These are phyloP conservation scores for Bromus sterilis DNA, from an alignment of 176 grass and related monocot genomes.

Conservation along the genomic window DNA sequence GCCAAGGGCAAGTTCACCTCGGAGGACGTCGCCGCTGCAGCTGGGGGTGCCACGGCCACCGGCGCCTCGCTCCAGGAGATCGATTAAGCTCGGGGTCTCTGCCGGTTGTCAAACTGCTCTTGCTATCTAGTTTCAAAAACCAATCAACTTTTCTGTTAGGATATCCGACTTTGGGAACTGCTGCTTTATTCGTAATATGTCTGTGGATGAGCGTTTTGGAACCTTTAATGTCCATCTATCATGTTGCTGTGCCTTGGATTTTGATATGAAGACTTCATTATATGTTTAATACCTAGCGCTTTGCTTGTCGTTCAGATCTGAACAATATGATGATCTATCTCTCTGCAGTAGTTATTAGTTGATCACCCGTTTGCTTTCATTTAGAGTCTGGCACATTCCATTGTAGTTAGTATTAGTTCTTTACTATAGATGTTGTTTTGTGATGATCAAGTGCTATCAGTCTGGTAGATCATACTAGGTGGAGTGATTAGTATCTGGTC, in stretches of 20 bases:
- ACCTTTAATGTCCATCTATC: slow-evolving; percentile 22
- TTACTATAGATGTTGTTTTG: too few relatives aligned
- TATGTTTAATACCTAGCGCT: background rate
- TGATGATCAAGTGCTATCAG: background rate
- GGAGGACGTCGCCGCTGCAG: slow-evolving; percentile 69
- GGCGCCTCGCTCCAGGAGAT: slow-evolving; percentile 90
- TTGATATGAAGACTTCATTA: slow-evolving; percentile 26
- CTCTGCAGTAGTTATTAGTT: background rate
- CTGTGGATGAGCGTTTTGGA: slow-evolving; percentile 21
- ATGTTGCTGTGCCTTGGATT: background rate
- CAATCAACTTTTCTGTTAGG: slow-evolving; percentile 5
- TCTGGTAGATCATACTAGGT: background rate
- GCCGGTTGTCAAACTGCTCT: background rate
- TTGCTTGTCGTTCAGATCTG: background rate
- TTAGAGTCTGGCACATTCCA: background rate
- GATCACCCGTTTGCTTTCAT: background rate
- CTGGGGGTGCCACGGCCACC: slow-evolving; percentile 11
- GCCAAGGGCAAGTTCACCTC: slow-evolving; percentile 92
- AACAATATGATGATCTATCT: background rate
- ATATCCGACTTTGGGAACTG: background rate
- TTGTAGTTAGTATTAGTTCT: background rate
- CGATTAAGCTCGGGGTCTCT: slow-evolving; percentile 26
- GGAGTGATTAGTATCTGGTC: background rate
- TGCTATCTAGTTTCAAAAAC: slow-evolving; percentile 12
- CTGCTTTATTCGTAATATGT: slow-evolving; percentile 18